Conservation (phyloP, 2,329 filamentous ascomycete species). For the Stenocarpella maydis region DNA sequence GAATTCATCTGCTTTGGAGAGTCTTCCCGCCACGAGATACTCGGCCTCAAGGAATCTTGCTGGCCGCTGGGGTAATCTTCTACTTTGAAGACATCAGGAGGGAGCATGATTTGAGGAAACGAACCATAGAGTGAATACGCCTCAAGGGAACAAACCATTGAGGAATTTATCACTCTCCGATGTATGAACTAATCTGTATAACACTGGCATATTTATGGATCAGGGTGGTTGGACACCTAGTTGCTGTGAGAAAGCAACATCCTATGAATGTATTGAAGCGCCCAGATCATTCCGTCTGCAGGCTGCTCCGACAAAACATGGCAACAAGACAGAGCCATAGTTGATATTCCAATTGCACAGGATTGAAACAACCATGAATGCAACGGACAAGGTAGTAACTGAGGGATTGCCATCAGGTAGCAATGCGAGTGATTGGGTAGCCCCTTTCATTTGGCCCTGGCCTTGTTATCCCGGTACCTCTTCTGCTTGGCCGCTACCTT, state of each 20-base stretch:
- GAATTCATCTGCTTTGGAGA: too few relatives aligned
- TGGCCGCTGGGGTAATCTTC: neutral
- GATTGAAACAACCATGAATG: neutral
- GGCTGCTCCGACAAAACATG: neutral
- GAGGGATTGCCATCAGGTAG: conserved; percentile 48
- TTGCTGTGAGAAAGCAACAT: neutral
- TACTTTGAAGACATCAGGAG: neutral
- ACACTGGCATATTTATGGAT: neutral
- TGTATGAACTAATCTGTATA: neutral
- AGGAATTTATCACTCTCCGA: too few relatives aligned
- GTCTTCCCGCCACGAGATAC: neutral
- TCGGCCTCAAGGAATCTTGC: neutral
- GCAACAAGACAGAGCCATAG: neutral
- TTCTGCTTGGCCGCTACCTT: conserved; percentile 72
- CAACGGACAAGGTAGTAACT: too few relatives aligned
- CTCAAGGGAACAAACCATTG: neutral
- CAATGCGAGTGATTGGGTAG: conserved; percentile 42
- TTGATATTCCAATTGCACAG: neutral
- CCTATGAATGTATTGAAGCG: neutral
- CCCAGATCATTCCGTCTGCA: neutral
- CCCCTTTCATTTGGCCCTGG: conserved; percentile 54
- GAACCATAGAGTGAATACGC: neutral
- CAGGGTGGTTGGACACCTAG: neutral
- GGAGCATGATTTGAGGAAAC: neutral
- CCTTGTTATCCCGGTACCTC: conserved; percentile 70